Evolutionary conservation across 768 basidiomycete genomes (phyloP), one percentile per base, ranked within the genome.

Genomic region (Tulasnella sp.): DNA sequence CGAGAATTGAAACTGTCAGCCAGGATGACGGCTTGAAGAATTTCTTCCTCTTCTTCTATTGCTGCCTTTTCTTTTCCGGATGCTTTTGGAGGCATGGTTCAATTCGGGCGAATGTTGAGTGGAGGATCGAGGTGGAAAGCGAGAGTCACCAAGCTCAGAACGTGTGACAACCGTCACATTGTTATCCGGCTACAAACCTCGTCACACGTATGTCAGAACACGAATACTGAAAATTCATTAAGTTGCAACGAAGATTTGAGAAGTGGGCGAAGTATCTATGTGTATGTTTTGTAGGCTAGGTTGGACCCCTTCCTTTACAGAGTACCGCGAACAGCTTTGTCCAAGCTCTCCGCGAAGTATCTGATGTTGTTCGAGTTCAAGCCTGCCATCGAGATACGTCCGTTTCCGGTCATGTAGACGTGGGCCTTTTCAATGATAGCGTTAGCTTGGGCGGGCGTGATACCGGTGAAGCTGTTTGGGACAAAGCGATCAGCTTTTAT

Each of bases 1-100:
- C 94, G 87, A 77, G 89, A 91, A 83, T 97, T 95, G 83, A 95
- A 97, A 75, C 93, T 95, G 79, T 99, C 96, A 12, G 96, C 94
- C 47, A 99, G 89, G 59, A 99, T 88, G 71, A 98, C 91, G 19
- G 96, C 96, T 78, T 98, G 95, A 0, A 98, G 83, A 22, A 92
- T 88, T 67, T 97, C 90, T 69, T 95, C 92, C 36, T 81, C 79
- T 66, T 94, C 89, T 16, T 88, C 88, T 67, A 84, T 85, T 41
- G 87, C 82, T 16, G 87, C 79, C 74, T 88, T 88, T 75, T 91
- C 90, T 76, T 90, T 90, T 52, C 83, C 83, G 62, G 82, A 80
- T 6, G 79, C 77, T 81, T 91, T 92, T 32, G 90, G 85, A 11
- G 87, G 85, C 91, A 94, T 93, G 7, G 12, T 74, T 7, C 19